Conservation (phyloP, 176 grass and related monocot genomes). For the Phoenix roebelenii region DNA sequence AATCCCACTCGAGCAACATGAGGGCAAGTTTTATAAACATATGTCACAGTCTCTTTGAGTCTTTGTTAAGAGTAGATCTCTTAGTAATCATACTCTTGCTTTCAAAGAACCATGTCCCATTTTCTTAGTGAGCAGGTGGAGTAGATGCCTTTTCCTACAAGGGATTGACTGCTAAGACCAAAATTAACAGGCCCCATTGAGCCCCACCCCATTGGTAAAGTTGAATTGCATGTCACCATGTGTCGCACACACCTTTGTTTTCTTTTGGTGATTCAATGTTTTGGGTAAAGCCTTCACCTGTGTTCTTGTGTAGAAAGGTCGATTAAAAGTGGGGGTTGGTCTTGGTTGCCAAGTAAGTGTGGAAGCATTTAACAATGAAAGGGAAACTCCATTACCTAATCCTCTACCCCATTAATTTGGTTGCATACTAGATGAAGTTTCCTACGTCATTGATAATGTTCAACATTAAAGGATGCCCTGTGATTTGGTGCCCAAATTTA, state of each 20-base stretch:
- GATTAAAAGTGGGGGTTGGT: conserved; percentile 33
- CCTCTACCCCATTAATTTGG: conserved; percentile 17
- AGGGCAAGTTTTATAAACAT: conserved; percentile 23
- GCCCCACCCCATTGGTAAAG: no score
- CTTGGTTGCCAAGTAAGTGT: conserved; percentile 27
- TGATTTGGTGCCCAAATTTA: no score
- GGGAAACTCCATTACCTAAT: conserved; percentile 34
- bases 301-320: conserved; percentile 27
- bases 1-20: conserved; percentile 28
- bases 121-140: conserved; percentile 64
- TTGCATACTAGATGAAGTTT: conserved; percentile 41
- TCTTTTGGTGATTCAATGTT: no score
- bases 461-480: no score
- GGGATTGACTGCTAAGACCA: conserved; percentile 46
- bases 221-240: no score
- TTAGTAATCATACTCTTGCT: conserved; percentile 5
- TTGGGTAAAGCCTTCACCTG: no score
- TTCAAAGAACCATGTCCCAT: conserved; percentile 18
- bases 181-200: neutral
- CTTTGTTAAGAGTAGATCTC: conserved; percentile 36
- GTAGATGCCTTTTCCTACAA: conserved; percentile 60
- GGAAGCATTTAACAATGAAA: conserved; percentile 32
- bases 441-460: conserved; percentile 25
- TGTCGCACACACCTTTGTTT: no score
- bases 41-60: conserved; percentile 29